Evolutionary conservation across 108 stramenopile genomes (phyloP).

Genomic region (Nannochloropsis granulata): DNA sequence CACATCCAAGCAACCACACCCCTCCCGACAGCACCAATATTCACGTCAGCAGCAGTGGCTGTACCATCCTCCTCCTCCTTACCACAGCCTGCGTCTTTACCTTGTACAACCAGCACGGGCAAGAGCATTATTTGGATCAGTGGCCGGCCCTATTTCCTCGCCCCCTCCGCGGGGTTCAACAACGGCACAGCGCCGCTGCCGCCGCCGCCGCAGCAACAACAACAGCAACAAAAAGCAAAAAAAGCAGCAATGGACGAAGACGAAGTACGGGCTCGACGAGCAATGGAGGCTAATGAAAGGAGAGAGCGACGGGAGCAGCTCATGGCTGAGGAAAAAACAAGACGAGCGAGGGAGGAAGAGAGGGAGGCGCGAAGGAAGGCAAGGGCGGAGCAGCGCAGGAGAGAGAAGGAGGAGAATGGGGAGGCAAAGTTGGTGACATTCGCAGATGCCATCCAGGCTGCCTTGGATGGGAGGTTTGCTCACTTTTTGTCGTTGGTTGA

Average conservation of each 20-base stretch:
- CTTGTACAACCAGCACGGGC: neutral
- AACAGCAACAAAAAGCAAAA: neutral
- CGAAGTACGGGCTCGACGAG: neutral
- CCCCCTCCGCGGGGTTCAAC: neutral
- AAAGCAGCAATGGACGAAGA: neutral
- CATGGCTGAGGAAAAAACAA: neutral
- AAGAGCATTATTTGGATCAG: neutral
- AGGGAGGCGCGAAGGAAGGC: neutral
- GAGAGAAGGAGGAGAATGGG: neutral
- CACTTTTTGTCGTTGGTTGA: neutral
- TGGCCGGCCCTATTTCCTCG: neutral
- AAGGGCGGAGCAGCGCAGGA: neutral
- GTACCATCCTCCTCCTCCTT: neutral
- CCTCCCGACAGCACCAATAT: neutral
- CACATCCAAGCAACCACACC: neutral
- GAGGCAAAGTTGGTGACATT: neutral
- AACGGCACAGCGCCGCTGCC: neutral
- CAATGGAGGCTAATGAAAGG: neutral
- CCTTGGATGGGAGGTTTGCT: neutral
- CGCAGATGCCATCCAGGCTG: neutral
- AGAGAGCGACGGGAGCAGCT: neutral
- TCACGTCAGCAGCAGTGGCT: neutral
- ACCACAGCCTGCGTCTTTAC: neutral
- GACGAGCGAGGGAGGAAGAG: neutral
- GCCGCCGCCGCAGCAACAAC: neutral